A percentile compares a stretch with the other conserved stretches of the same genome.
phyloP scores from a whole-genome alignment of 177 flowering plant species.

The Vitis hybrid region DNA sequence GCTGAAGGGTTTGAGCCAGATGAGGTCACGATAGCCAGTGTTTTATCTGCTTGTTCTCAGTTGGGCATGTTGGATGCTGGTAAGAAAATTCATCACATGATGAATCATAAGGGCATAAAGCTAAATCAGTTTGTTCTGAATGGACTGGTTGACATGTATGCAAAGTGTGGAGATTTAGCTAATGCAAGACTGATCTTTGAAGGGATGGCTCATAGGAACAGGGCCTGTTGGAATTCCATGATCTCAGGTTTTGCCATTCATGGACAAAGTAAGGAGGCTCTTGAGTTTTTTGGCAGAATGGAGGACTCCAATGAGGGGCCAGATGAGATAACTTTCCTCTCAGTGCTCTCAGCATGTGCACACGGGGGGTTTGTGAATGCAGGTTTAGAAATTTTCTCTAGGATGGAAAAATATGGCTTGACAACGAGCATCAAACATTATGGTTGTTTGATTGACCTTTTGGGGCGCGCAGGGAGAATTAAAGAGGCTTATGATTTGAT shows the following conservation, averaged over 20 bases:
- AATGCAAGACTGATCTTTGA: constrained; percentile 58
- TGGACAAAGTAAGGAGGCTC: constrained; percentile 55
- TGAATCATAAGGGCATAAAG: constrained; percentile 36
- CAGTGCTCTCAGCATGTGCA: constrained; percentile 71
- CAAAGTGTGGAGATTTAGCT: constrained; percentile 72
- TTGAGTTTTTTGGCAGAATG: constrained; percentile 60
- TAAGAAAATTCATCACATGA: constrained; percentile 46
- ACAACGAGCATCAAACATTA: constrained; percentile 51
- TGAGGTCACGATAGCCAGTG: constrained; percentile 54
- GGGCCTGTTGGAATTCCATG: constrained; percentile 74
- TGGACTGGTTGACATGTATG: constrained; percentile 81
- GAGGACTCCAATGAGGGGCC: constrained; percentile 45
- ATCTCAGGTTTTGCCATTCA: constrained; percentile 61
- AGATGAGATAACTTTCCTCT: constrained; percentile 52
- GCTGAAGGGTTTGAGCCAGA: constrained; percentile 62
- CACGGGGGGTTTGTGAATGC: constrained; percentile 64
- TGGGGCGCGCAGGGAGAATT: constrained; percentile 69
- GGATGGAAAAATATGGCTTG: constrained; percentile 54
- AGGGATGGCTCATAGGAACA: constrained; percentile 30
- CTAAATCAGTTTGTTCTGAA: constrained; percentile 62
- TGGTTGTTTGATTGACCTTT: constrained; percentile 70
- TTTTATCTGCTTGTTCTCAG: constrained; percentile 71
- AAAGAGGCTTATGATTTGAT: constrained; percentile 56
- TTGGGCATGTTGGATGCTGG: constrained; percentile 55
- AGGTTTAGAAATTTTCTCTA: constrained; percentile 52